Conservation (phyloP, 129 eudicot species). For the Ambrosia trifida region DNA sequence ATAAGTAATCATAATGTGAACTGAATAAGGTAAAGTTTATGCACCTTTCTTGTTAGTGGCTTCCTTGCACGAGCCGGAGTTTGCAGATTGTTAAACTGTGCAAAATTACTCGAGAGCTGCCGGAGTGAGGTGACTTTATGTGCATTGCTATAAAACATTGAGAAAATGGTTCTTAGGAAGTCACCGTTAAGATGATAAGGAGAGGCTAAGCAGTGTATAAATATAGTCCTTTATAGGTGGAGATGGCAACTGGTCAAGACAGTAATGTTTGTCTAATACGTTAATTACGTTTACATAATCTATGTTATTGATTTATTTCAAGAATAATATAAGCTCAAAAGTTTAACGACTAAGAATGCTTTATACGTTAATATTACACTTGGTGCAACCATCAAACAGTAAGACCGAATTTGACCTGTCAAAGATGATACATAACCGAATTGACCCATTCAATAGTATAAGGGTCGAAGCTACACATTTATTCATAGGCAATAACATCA, state of each 20-base stretch:
- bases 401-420: not conserved
- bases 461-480: not conserved
- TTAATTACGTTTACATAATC: not conserved
- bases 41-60: slow-evolving; percentile 85
- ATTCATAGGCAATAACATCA: not conserved
- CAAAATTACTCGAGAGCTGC: slow-evolving; percentile 78
- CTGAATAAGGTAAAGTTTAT: not conserved
- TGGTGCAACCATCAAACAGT: not conserved
- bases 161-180: not conserved
- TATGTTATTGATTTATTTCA: not conserved
- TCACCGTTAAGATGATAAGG: not conserved
- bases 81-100: slow-evolving; percentile 83
- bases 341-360: not conserved
- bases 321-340: not conserved
- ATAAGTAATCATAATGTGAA: not conserved
- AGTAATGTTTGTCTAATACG: not conserved
- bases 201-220: not conserved
- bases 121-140: slow-evolving; percentile 63
- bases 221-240: not conserved
- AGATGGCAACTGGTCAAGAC: not conserved
- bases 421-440: not conserved
- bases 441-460: not conserved
- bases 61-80: slow-evolving; percentile 74
- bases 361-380: not conserved
- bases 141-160: slow-evolving; percentile 49